These are phyloP conservation scores for Penicillium crystallinum DNA, from an alignment of 495 filamentous ascomycete genomes.

Conservation along the genomic window DNA sequence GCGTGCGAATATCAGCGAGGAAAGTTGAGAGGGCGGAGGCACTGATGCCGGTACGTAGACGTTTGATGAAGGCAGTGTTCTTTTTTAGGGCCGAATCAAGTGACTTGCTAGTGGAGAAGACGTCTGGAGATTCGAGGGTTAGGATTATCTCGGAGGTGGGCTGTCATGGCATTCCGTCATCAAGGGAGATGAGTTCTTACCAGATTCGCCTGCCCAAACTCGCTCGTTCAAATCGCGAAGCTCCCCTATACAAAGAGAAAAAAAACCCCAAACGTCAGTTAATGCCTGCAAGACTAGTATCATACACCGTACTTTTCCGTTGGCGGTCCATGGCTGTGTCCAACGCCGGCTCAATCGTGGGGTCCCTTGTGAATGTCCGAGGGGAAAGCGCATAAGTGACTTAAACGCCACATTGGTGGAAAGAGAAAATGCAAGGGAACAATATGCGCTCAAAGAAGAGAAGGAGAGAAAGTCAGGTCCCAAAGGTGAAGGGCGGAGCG, in stretches of 20 bases:
- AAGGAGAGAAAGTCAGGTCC: slow-evolving; percentile 9
- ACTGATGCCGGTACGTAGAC: slow-evolving; percentile 83
- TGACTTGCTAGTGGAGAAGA: slow-evolving; percentile 71
- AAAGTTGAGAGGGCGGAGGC: slow-evolving; percentile 73
- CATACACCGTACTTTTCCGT: slow-evolving; percentile 63
- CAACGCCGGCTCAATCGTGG: slow-evolving; percentile 21
- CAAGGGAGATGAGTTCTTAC: slow-evolving; percentile 40
- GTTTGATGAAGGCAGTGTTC: slow-evolving; percentile 98
- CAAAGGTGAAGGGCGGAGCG: slow-evolving; percentile 22
- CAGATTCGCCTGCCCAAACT: slow-evolving; percentile 83
- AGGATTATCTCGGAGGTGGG: neutral
- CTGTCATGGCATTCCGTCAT: slow-evolving; percentile 1
- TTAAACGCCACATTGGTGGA: slow-evolving; percentile 41
- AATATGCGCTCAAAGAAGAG: neutral
- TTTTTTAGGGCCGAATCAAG: slow-evolving; percentile 98
- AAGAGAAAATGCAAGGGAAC: neutral
- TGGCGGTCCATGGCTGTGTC: slow-evolving; percentile 66
- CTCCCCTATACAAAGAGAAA: slow-evolving; percentile 57
- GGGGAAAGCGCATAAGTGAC: slow-evolving; percentile 37
- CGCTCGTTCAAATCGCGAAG: slow-evolving; percentile 79
- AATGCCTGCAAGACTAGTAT: neutral
- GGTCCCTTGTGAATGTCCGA: slow-evolving; percentile 38
- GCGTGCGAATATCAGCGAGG: slow-evolving; percentile 82
- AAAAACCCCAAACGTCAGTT: slow-evolving; percentile 13
- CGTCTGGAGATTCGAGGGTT: slow-evolving; percentile 45